Percentiles rank a stretch among this genome's conserved stretches.
phyloP scores from a whole-genome alignment of 1,139 yeast species.

The Diutina mesorugosa region DNA sequence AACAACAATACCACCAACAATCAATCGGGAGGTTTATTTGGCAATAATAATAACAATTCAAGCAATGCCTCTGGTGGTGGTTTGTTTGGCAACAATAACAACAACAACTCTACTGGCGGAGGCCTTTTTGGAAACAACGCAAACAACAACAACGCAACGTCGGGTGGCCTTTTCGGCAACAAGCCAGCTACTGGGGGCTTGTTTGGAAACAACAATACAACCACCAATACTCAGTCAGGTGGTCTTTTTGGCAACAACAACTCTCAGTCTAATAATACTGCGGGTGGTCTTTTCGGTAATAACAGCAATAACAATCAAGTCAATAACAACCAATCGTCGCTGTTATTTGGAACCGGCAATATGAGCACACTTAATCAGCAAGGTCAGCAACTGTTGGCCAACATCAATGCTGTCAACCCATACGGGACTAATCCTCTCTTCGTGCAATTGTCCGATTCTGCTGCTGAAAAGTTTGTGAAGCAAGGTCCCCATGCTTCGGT shows the following conservation, averaged over 20 bases:
- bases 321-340: conserved; percentile 10
- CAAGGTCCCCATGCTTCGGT: conserved; percentile 42
- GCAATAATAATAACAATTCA: background rate
- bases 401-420: conserved; percentile 50
- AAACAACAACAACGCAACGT: background rate
- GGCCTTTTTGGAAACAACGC: background rate
- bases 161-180: conserved; percentile 2
- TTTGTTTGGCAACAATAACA: background rate
- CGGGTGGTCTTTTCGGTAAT: conserved; percentile 1
- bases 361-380: background rate
- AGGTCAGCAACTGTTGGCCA: conserved; percentile 20
- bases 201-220: conserved; percentile 3
- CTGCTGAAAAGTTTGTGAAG: conserved; percentile 3
- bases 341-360: background rate
- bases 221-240: conserved; percentile 9
- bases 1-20: conserved; percentile 3
- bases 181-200: background rate
- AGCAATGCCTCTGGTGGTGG: conserved; percentile 5
- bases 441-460: conserved; percentile 4
- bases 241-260: conserved; percentile 17
- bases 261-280: background rate
- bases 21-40: background rate
- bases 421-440: conserved; percentile 62
- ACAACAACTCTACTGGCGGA: background rate
- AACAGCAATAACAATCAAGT: background rate